Conservation (phyloP, 257 asterid species). For the Verbascum thapsus region DNA sequence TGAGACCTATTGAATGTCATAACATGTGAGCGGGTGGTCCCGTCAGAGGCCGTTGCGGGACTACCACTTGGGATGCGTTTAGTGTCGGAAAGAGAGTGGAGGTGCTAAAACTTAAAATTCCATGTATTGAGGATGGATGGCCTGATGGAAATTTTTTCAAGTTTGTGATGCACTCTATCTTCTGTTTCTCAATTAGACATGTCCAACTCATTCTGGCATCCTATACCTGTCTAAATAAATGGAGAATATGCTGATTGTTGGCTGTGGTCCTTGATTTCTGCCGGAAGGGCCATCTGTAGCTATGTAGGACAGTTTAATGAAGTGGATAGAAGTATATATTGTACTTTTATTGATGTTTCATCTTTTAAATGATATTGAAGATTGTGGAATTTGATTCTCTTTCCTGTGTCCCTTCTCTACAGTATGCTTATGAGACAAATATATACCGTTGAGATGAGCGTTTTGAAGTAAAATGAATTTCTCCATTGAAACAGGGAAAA, state of each 20-base stretch:
- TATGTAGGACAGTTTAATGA: background rate
- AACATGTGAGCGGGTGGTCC: no score
- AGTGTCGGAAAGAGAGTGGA: no score
- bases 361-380: background rate
- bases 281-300: background rate
- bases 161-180: slow-evolving; percentile 10
- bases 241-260: no score
- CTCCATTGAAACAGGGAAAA: background rate
- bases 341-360: background rate
- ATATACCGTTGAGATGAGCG: background rate
- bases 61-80: no score
- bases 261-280: background rate
- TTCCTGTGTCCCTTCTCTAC: background rate
- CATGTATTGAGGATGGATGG: no score
- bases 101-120: no score
- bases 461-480: background rate
- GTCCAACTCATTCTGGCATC: background rate
- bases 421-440: slow-evolving; percentile 2
- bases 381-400: background rate
- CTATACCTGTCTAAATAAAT: no score
- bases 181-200: slow-evolving; percentile 3
- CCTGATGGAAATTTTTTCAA: background rate
- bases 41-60: no score
- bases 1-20: no score
- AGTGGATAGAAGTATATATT: background rate